Evolutionary conservation across 345 rosid genomes (phyloP).

Genomic region (Lumnitzera racemosa): DNA sequence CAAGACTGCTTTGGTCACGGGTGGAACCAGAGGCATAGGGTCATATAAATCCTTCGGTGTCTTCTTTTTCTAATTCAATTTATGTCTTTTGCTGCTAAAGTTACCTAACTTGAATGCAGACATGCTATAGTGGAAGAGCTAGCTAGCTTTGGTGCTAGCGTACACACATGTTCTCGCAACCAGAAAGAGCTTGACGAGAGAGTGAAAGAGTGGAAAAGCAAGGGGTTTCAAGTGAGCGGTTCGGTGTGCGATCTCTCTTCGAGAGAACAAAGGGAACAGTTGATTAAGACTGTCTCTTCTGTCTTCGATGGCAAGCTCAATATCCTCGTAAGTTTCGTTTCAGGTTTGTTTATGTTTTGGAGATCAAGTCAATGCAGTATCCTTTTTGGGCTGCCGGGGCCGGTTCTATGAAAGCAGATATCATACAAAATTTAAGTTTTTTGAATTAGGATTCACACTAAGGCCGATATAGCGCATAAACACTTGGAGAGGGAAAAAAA

Average conservation of each 20-base stretch:
- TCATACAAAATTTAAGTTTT: too few species aligned
- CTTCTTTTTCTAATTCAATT: not conserved
- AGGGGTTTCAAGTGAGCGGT: conserved; percentile 44
- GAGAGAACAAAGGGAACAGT: conserved; percentile 31
- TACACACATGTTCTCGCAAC: conserved; percentile 50
- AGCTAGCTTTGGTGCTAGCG: conserved; percentile 44
- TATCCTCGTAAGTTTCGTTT: conserved; percentile 41
- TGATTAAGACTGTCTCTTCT: conserved; percentile 35
- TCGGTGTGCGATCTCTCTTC: conserved; percentile 53
- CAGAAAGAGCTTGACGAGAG: conserved; percentile 37
- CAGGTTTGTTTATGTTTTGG: too few species aligned
- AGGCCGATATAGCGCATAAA: too few species aligned
- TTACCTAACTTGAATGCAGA: conserved; percentile 12
- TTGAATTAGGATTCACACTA: too few species aligned
- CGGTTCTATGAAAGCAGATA: too few species aligned
- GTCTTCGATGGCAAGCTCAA: conserved; percentile 46
- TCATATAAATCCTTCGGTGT: not conserved
- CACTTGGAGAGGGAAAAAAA: too few species aligned
- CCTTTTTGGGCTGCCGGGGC: too few species aligned
- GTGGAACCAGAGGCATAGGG: conserved; percentile 73
- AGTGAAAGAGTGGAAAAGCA: conserved; percentile 37
- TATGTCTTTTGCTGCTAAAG: not conserved
- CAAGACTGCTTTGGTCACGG: conserved; percentile 55
- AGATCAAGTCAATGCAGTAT: too few species aligned
- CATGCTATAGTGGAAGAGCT: conserved; percentile 55